Evolutionary conservation across 1,284 basidiomycete species (phyloP), one percentile per base, ranked within the genome.

Genomic region (Stygiomarasmius scandens): DNA sequence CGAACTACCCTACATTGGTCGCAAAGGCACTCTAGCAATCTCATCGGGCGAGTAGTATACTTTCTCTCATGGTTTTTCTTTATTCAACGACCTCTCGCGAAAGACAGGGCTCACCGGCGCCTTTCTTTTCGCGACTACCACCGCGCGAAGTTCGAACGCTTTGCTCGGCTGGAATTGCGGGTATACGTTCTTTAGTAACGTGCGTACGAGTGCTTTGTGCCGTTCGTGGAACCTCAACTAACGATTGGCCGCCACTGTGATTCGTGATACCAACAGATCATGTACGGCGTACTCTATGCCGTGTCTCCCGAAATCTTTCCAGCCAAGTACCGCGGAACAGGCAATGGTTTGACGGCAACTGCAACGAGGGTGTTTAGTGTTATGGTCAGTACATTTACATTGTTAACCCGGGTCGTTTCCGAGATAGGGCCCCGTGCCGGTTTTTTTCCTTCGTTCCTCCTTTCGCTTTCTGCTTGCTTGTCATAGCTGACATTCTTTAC

Each of bases 131-230:
- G 81, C 81, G 38, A 84, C 80, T 36, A 91, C 89, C 34, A 88
- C 86, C 4, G 80, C 87, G 24, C 76, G 81, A 52, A 84, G 79
- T 53, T 86, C 85, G 0, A 75, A 82, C 59, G 79, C 83, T 27
- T 76, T 90, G 34, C 74, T 91, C 22, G 88, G 86, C 27, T 89
- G 86, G 86, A 90, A 90, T 66, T 90, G 87, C 63, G 87, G 82
- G 20, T 87, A 86, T 63, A 79, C 75, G 20, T 84, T 87, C 66
- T 79, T 73, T 61, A 82, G 79, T 63, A 87, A 86, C 65, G 80
- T 82, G 53, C n/a, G n/a, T n/a, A n/a, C n/a, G n/a, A 56, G 74
- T 68, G 12, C 8, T 10, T 25, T 25, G 4, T 49, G 24, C 22
- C 9, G n/a, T n/a, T n/a, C n/a, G n/a, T n/a, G n/a, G n/a, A n/a